phyloP scores from a whole-genome alignment of 345 rosid genomes.

The Salix viminalis region DNA sequence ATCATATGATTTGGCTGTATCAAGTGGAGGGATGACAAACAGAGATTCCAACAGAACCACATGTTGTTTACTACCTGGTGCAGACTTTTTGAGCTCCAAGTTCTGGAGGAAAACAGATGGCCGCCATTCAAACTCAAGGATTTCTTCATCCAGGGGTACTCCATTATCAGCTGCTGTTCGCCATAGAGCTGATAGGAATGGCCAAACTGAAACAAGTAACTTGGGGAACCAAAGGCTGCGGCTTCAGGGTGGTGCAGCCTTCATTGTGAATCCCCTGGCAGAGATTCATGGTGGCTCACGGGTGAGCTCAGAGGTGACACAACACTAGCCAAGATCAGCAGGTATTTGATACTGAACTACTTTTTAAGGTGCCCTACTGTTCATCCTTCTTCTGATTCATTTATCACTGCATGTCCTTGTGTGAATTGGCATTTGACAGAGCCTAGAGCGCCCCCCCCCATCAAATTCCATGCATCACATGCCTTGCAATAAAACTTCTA shows the following conservation, averaged over 20 bases:
- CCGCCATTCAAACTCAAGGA: conserved; percentile 37
- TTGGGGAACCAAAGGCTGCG: conserved; percentile 46
- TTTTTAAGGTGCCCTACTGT: not conserved
- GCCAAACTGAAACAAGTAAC: conserved; percentile 31
- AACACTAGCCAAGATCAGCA: conserved; percentile 19
- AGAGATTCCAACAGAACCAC: conserved; percentile 38
- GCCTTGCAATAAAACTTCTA: not conserved
- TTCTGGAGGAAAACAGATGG: conserved; percentile 70
- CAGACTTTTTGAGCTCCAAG: conserved; percentile 61
- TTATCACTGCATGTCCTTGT: not conserved
- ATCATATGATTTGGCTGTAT: conserved; percentile 77
- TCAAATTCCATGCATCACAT: not conserved
- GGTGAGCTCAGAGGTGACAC: conserved; percentile 23
- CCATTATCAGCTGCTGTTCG: conserved; percentile 24
- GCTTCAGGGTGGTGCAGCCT: conserved; percentile 46
- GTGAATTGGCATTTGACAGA: not conserved
- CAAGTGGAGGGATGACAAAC: conserved; percentile 68
- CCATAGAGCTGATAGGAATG: conserved; percentile 30
- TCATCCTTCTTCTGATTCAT: not conserved
- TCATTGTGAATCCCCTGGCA: conserved; percentile 86
- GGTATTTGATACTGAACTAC: conserved; percentile 12
- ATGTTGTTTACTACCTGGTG: conserved; percentile 74
- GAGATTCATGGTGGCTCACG: conserved; percentile 47
- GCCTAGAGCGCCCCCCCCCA: not conserved
- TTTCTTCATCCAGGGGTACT: conserved; percentile 32